A percentile compares a stretch with the other conserved stretches of the same genome.
Conservation (phyloP, 2,329 filamentous ascomycete species). For the Colletotrichum sp. region DNA sequence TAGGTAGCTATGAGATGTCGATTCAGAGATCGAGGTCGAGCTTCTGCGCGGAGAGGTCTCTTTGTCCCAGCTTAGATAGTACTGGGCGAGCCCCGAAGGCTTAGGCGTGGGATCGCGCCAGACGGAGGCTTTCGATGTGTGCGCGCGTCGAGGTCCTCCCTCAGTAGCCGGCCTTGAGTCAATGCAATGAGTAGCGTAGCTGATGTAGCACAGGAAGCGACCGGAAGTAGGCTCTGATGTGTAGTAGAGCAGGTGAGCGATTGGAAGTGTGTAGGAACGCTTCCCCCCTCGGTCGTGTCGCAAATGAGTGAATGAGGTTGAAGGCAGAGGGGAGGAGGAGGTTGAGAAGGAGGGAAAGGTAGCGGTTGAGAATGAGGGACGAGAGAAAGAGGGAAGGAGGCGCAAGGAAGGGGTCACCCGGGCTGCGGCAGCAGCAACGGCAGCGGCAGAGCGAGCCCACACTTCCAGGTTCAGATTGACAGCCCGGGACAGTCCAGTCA, state of each 20-base stretch:
- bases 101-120: not conserved
- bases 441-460: not conserved
- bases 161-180: not conserved
- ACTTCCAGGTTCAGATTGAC: not conserved
- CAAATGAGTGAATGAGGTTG: not conserved
- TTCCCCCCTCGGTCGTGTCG: not conserved
- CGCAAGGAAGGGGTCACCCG: slow-evolving; percentile 7
- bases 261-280: not conserved
- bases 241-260: not conserved
- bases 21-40: not conserved
- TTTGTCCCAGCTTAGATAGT: not conserved
- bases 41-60: not conserved
- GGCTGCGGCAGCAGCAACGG: not conserved
- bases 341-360: not conserved
- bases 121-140: not conserved
- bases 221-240: not conserved
- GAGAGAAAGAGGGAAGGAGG: not conserved
- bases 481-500: not conserved
- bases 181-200: not conserved
- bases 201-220: not conserved
- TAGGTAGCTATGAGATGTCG: not conserved
- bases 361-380: not conserved
- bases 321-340: not conserved
- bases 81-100: not conserved
- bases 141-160: not conserved